phyloP scores from a whole-genome alignment of 1,284 basidiomycete genomes.

The Cystobasidiaceae sp. region DNA sequence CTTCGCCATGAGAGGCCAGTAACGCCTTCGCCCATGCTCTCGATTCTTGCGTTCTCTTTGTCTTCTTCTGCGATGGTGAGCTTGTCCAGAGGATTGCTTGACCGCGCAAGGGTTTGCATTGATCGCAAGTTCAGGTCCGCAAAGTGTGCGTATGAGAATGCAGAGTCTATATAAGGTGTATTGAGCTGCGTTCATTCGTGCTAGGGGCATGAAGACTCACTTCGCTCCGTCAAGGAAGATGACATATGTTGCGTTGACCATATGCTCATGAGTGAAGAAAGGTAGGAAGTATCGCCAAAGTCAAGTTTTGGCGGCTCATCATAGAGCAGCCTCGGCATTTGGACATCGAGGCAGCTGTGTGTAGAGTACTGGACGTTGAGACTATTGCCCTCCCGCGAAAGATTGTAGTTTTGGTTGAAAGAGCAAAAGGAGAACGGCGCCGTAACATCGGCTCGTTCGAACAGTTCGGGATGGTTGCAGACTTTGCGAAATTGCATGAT shows the following conservation, averaged over 20 bases:
- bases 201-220: too few relatives aligned
- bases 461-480: conserved; percentile 97
- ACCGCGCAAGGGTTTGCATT: conserved; percentile 57
- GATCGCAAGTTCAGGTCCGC: conserved; percentile 59
- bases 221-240: conserved; percentile 60
- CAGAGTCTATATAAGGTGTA: conserved; percentile 39
- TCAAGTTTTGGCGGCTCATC: conserved; percentile 5
- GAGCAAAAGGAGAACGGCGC: conserved; percentile 84
- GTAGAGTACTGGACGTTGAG: conserved; percentile 75
- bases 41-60: conserved; percentile 3
- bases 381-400: conserved; percentile 78
- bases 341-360: conserved; percentile 74
- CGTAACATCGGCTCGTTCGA: conserved; percentile 92
- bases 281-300: conserved; percentile 57
- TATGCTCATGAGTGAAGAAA: conserved; percentile 77
- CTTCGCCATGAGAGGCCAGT: neutral
- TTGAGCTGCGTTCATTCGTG: too few relatives aligned
- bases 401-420: conserved; percentile 71
- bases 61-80: conserved; percentile 31
- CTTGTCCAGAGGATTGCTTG: conserved; percentile 42
- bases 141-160: conserved; percentile 73
- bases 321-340: conserved; percentile 71
- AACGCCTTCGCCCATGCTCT: neutral
- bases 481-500: conserved; percentile 99
- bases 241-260: conserved; percentile 82